Base-by-base conservation (phyloP, 768 basidiomycete species). In the Amanita jacksonii region DNA sequence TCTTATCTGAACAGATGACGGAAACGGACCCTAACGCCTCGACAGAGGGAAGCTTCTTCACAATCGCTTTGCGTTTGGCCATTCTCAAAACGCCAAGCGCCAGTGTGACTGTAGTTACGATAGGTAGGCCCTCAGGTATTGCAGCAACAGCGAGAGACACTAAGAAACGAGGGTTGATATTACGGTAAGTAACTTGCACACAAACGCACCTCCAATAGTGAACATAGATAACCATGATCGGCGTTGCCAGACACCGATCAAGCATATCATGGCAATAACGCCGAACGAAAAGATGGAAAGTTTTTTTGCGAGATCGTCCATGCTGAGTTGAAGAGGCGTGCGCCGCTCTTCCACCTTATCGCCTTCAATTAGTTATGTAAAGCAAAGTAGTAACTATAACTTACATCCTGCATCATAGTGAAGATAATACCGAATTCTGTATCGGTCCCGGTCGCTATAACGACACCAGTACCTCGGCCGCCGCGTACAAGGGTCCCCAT, bases 1-100 rank as follows among this genome's bases (percentile, higher is more conserved):
- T 97, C 64, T 97, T 98, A 63, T 97, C 93, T 3, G 91, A 91
- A 57, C 93, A 98, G 49, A 98, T 93, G 7, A 98, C 93, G n/a
- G 86, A 91, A 9, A 97, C 89, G 2, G 86, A 89, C 2, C 93
- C 93, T 2, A 98, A 68, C 0, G 91, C 79, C 61, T 98, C 93
- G 2, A 98, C 93, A 2, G 88, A 91, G 50, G 92, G 94, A 34
- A 97, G 65, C 57, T 93, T 97, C 66, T 98, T 98, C 32, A 98
- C 93, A 48, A 98, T 97, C 0, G 93, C 93, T 49, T 91, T 94
- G 18, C 90, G 77, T 53, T 86, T 88, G 0, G 90, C 79, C 94
- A 97, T 97, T 8, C 94, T 66, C 51, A 96, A 61, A 2, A 98
- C 93, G 33, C 93, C 93, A 20, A 98, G 72, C 1, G 94, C 94